phyloP scores from a whole-genome alignment of 768 basidiomycete genomes.

The Leccinum aurantiacum region DNA sequence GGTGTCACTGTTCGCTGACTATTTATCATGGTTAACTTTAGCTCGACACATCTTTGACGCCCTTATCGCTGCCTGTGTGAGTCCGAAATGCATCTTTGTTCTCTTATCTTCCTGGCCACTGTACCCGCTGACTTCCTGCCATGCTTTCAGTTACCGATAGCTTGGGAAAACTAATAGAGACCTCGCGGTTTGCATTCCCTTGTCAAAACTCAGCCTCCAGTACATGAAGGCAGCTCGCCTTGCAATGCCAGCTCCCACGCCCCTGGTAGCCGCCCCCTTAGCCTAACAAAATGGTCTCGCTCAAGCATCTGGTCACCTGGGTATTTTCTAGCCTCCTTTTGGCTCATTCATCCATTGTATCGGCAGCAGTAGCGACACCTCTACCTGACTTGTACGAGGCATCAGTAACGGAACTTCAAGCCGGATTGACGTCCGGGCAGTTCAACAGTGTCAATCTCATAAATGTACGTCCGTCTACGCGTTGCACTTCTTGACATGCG shows the following conservation, averaged over 20 bases:
- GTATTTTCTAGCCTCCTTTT: slow-evolving; percentile 6
- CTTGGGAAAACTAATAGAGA: slow-evolving; percentile 5
- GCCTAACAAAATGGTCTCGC: slow-evolving; percentile 2
- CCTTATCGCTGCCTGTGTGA: slow-evolving; percentile 4
- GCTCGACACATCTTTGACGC: not conserved
- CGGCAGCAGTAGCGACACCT: slow-evolving; percentile 13
- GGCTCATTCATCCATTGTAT: slow-evolving; percentile 7
- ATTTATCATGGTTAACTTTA: slow-evolving; percentile 3
- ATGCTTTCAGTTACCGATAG: slow-evolving; percentile 6
- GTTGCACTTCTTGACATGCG: not conserved
- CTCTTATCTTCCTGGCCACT: not conserved
- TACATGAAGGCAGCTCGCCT: slow-evolving; percentile 6
- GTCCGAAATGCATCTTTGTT: not conserved
- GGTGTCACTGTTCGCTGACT: not conserved
- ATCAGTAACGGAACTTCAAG: slow-evolving; percentile 38
- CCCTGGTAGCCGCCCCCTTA: not conserved
- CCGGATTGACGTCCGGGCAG: slow-evolving; percentile 34
- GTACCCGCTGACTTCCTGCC: slow-evolving; percentile 10
- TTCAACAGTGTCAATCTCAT: slow-evolving; percentile 45
- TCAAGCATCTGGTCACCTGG: slow-evolving; percentile 10
- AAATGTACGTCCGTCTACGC: slow-evolving; percentile 26
- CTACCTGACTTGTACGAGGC: slow-evolving; percentile 45
- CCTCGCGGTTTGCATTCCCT: not conserved
- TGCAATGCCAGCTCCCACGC: not conserved
- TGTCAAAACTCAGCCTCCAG: not conserved